Evolutionary conservation across 306 rosid species (phyloP).

Genomic region (Castanea mollissima): DNA sequence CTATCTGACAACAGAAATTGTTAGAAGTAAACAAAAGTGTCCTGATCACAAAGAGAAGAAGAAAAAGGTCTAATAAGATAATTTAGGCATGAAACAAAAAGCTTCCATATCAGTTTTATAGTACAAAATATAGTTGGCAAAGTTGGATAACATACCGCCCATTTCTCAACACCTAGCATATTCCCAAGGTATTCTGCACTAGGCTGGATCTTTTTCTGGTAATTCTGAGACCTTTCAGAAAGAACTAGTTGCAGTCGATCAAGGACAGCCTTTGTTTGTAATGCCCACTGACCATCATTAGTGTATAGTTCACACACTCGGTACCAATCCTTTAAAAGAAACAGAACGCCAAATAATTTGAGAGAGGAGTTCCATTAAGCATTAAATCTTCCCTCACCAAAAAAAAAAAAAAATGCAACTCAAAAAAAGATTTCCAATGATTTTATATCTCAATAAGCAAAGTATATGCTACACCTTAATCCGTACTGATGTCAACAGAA

Average conservation of each 20-base stretch:
- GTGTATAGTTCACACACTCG: slow-evolving; percentile 19
- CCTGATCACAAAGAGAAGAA: too few relatives aligned
- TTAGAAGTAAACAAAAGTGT: background rate
- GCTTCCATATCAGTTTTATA: background rate
- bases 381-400: background rate
- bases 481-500: background rate
- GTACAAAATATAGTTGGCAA: background rate
- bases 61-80: background rate
- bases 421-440: background rate
- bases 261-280: slow-evolving; percentile 34
- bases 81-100: background rate
- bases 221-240: slow-evolving; percentile 31
- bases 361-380: slow-evolving; percentile 1
- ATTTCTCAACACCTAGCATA: slow-evolving; percentile 27
- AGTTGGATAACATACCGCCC: slow-evolving; percentile 22
- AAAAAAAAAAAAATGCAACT: background rate
- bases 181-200: slow-evolving; percentile 28
- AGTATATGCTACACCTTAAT: background rate
- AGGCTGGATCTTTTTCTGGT: slow-evolving; percentile 33
- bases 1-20: slow-evolving; percentile 23
- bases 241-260: slow-evolving; percentile 29
- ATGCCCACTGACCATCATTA: slow-evolving; percentile 33
- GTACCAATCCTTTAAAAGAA: slow-evolving; percentile 33
- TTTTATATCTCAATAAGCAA: background rate
- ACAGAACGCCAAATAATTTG: background rate